Base-by-base conservation (phyloP, 768 basidiomycete genomes). In the Roridomyces roridus region DNA sequence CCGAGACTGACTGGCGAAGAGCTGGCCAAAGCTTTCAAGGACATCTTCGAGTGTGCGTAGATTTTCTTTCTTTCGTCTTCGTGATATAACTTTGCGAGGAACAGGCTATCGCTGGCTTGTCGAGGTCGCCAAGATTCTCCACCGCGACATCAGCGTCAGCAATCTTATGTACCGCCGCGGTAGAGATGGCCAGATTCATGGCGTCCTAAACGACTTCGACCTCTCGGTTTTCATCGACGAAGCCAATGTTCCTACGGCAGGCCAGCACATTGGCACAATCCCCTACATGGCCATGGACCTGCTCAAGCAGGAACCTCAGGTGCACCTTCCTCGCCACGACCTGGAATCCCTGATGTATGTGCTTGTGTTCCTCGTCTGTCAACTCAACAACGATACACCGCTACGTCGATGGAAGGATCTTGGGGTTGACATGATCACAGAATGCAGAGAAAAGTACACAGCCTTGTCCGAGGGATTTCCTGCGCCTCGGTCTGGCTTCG, bases 261-360 rank as follows among this genome's bases (percentile, higher is more conserved):
- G 42, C 2, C 50, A 43, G 20, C 40, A 29, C 6, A 51, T 41
- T 17, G 40, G 40, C 17, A 51, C 31, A 12, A 12, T 21, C 10
- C 50, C 50, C 12, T 51, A 21, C 39, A 51, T 51, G 49, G 49
- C 49, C 14, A 10, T 20, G 15, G 49, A 51, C 14, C 49, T 51
- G 14, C 46, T 36, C 41, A 8, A 10, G 17, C 4, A 23, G 9
- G 17, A 24, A 23, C 49, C 40, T 23, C 49, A 37, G 20, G 3
- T 15, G 4, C 49, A 51, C 35, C 6, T 42, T 6, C 26, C 5
- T 20, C 37, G 48, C 6, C 28, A 26, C 48, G 48, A 49, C n/a
- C 37, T 49, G 17, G 34, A 48, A 26, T 49, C 48, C 6, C 35
- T 48, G 9, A 24, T 24, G 6, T 48, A 48, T 25, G 46, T 48